These are phyloP conservation scores for Vitis rupestris DNA, from an alignment of 164 flowering plant species.

Conservation along the genomic window DNA sequence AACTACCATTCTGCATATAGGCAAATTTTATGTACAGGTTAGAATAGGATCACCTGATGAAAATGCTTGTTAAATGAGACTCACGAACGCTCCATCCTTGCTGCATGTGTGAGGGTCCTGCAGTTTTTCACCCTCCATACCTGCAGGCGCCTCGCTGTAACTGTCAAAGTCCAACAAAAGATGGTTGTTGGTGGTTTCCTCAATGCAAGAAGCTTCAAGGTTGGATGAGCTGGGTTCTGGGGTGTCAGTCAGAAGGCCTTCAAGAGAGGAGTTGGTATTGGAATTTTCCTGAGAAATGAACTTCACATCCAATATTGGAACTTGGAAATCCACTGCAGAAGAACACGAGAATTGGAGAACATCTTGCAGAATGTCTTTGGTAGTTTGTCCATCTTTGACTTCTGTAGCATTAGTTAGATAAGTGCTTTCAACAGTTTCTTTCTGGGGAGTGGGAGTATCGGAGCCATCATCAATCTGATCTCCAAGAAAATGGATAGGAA, in stretches of 20 bases:
- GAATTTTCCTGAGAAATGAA: constrained; percentile 32
- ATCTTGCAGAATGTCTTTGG: constrained; percentile 16
- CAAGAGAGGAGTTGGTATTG: constrained; percentile 29
- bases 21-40: no score
- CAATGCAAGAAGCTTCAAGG: constrained; percentile 12
- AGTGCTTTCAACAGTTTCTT: constrained; percentile 1
- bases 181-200: constrained; percentile 16
- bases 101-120: constrained; percentile 9
- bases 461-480: constrained; percentile 5
- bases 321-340: constrained; percentile 43
- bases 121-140: constrained; percentile 13
- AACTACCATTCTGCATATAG: no score
- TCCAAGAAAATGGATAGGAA: no score
- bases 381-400: not conserved
- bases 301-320: constrained; percentile 62
- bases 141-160: constrained; percentile 7
- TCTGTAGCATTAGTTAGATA: constrained; percentile 8
- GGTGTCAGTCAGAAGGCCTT: constrained; percentile 42
- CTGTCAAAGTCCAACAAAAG: constrained; percentile 29
- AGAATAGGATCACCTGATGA: not conserved
- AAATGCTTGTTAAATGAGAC: constrained; percentile 34
- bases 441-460: constrained; percentile 1
- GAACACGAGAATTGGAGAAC: constrained; percentile 19
- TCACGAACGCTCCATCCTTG: constrained; percentile 18
- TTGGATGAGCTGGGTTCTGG: constrained; percentile 1